Evolutionary conservation across 805 yeast genomes (phyloP).

Genomic region (Metschnikowia orientalis): DNA sequence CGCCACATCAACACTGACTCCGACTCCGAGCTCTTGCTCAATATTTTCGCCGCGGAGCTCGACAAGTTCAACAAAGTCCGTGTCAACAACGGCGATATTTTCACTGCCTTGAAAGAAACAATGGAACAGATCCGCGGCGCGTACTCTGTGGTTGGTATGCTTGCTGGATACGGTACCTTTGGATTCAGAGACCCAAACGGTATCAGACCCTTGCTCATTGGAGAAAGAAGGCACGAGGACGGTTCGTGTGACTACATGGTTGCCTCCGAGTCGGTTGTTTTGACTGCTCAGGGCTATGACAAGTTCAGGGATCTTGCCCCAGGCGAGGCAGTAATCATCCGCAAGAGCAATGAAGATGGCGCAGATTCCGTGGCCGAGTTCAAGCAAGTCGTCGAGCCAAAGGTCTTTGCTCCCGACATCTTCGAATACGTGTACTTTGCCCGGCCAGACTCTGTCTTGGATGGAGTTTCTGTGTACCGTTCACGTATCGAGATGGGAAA

Average conservation of each 20-base stretch:
- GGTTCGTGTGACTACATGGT: constrained; percentile 86
- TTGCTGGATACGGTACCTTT: constrained; percentile 92
- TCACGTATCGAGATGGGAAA: constrained; percentile 93
- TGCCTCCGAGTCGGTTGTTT: constrained; percentile 91
- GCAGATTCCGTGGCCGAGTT: constrained; percentile 61
- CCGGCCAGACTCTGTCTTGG: constrained; percentile 92
- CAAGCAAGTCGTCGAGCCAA: constrained; percentile 76
- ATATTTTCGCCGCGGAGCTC: constrained; percentile 86
- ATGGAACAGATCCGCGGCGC: constrained; percentile 85
- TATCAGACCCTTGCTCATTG: constrained; percentile 83
- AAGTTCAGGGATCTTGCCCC: constrained; percentile 81
- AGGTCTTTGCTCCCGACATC: constrained; percentile 86
- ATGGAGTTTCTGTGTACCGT: constrained; percentile 94
- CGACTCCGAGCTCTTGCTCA: constrained; percentile 86
- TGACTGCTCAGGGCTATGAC: constrained; percentile 84
- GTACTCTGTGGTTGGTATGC: constrained; percentile 91
- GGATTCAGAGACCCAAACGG: constrained; percentile 98
- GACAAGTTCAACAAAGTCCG: constrained; percentile 90
- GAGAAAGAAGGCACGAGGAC: constrained; percentile 66
- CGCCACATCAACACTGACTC: constrained; percentile 97
- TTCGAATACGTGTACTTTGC: constrained; percentile 98
- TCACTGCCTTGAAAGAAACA: constrained; percentile 80
- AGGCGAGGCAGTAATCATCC: constrained; percentile 94
- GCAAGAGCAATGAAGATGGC: constrained; percentile 49
- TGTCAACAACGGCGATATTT: constrained; percentile 85